Evolutionary conservation across 352 stramenopile species (phyloP).

Genomic region (Phytophthora cryptogea): DNA sequence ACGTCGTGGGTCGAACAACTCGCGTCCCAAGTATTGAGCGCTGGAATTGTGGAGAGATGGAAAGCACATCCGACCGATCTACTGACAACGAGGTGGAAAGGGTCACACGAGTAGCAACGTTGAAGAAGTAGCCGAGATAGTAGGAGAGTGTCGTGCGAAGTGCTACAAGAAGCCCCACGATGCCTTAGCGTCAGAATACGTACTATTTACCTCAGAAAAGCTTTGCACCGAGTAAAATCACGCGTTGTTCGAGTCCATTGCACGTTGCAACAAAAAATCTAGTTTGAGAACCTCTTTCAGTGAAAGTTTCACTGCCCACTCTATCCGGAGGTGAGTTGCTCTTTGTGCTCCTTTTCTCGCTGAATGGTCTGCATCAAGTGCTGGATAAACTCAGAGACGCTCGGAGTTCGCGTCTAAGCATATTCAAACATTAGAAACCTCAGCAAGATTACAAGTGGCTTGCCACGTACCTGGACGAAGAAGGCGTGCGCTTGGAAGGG

Average conservation of each 20-base stretch:
- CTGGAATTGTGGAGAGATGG: conserved; percentile 1
- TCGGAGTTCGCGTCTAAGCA: conserved; percentile 26
- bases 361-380: conserved; percentile 33
- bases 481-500: conserved; percentile 83
- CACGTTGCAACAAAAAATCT: not conserved
- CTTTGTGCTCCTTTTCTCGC: conserved; percentile 36
- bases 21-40: conserved; percentile 21
- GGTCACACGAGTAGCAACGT: conserved; percentile 1
- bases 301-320: not conserved
- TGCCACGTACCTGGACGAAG: conserved; percentile 55
- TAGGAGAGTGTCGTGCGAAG: conserved; percentile 3
- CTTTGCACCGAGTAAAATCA: too few species aligned
- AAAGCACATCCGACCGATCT: conserved; percentile 8
- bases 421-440: conserved; percentile 9
- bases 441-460: not conserved
- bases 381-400: conserved; percentile 29
- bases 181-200: conserved; percentile 2
- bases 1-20: conserved; percentile 21
- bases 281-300: not conserved
- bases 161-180: conserved; percentile 8
- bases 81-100: conserved; percentile 4
- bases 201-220: conserved; percentile 22
- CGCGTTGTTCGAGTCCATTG: too few species aligned
- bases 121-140: conserved; percentile 8
- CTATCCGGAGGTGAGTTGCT: conserved; percentile 27